Percentiles rank a stretch among this genome's conserved stretches.
phyloP scores from a whole-genome alignment of 257 asterid species.

The Penstemon eatonii region DNA sequence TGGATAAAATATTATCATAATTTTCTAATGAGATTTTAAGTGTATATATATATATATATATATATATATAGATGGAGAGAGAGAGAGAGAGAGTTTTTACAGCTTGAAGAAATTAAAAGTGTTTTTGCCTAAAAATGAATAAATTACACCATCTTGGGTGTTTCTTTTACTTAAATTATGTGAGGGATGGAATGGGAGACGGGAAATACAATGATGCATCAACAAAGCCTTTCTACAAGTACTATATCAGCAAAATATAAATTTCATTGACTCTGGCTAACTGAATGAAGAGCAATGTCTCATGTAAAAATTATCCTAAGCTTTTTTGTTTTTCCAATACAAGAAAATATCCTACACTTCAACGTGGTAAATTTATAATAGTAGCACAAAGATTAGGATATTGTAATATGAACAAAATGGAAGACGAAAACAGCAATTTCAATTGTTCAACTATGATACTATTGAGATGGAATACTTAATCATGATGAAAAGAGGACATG shows the following conservation, averaged over 20 bases:
- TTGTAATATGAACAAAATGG: not conserved
- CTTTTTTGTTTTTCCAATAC: no score
- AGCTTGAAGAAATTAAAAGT: constrained; percentile 3
- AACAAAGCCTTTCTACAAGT: not conserved
- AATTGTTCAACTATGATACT: constrained; percentile 2
- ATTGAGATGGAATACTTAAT: constrained; percentile 1
- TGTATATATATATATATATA: not conserved
- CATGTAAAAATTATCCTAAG: not conserved
- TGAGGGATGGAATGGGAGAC: constrained; percentile 2
- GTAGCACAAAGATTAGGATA: not conserved
- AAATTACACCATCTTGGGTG: constrained; percentile 8
- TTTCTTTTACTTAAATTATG: constrained; percentile 8
- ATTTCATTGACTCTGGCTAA: not conserved
- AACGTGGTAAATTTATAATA: not conserved
- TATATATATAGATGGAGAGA: not conserved
- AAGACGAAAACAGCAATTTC: not conserved
- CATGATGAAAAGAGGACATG: not conserved
- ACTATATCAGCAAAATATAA: not conserved
- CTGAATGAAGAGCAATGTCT: not conserved
- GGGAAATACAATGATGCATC: constrained; percentile 9
- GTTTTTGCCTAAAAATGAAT: not conserved
- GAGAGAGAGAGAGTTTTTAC: not conserved
- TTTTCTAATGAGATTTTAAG: not conserved
- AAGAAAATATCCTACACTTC: not conserved
- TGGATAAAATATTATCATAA: not conserved